Base-by-base conservation (phyloP, 441 rosid genomes). In the Gossypium lobatum region DNA sequence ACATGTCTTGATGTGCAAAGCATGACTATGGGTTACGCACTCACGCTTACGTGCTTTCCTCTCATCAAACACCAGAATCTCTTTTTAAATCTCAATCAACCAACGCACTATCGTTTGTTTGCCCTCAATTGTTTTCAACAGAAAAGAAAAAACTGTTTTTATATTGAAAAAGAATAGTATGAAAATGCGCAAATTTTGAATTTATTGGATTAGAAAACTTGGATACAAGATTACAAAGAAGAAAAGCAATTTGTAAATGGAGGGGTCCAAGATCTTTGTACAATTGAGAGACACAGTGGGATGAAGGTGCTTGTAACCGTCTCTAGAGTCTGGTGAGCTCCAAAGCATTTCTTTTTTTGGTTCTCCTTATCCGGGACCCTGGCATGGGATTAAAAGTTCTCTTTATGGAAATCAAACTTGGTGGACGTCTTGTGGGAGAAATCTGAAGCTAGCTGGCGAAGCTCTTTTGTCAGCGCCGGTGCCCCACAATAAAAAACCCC, bases 401-500 rank as follows among this genome's bases (percentile, higher is more conserved):
- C 94, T 74, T 88, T 88, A 59, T 89, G 92, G 76, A 89, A 89
- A 69, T 73, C 82, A 76, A 89, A 89, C 80, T 85, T 89, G 72
- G 94, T 89, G 77, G 81, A 72, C 3, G 92, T 88, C 64, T 83
- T 86, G 80, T 63, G 91, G 26, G 94, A 84, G 82, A 88, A 87
- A 76, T 89, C 94, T 60, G 28, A 60, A 16, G 91, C 84, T 16
- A 85, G 83, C 5, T 81, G 73, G 8, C 76, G 74, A 39, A 89
- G 78, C 52, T 87, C 91, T 73, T 88, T 84, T 6, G 86, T 85
- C 57, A 86, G 78, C 18, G 83, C 88, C 14, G 86, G 83, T 73
- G 86, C 80, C 71, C 93, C 93, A 20, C 93, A 87, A 13, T 88
- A 89, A 74, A 89, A 89, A 48, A 89, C 93, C 66, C 93, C 93